These are phyloP conservation scores for Acacia crassicarpa DNA, from an alignment of 306 rosid genomes.

Conservation along the genomic window DNA sequence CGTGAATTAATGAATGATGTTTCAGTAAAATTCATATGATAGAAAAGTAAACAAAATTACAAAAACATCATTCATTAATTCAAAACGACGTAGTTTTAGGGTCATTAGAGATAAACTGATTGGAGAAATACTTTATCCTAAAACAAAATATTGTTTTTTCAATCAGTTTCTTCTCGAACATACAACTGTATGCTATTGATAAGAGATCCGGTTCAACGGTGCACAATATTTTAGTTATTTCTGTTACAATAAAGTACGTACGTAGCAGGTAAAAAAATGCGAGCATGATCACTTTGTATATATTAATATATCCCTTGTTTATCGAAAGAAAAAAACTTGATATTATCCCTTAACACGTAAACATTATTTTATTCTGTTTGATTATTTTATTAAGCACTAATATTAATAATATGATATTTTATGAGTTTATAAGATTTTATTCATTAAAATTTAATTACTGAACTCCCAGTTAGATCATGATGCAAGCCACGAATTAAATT, in stretches of 20 bases:
- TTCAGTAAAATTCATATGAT: too few relatives aligned
- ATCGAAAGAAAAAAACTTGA: too few relatives aligned
- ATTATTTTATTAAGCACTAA: neutral
- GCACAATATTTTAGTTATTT: too few relatives aligned
- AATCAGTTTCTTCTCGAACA: neutral
- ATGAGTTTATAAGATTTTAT: neutral
- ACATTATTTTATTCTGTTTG: neutral
- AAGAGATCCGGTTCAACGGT: neutral
- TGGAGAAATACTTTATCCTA: too few relatives aligned
- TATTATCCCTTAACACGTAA: neutral
- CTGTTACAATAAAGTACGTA: neutral
- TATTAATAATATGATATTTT: neutral
- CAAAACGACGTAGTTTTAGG: too few relatives aligned
- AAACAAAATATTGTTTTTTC: too few relatives aligned
- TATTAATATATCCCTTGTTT: too few relatives aligned
- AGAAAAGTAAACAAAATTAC: too few relatives aligned
- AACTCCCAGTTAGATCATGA: neutral
- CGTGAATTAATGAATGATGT: too few relatives aligned
- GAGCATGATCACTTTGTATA: neutral
- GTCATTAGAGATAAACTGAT: too few relatives aligned
- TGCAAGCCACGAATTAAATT: neutral
- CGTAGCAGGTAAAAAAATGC: neutral
- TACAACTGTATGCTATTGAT: neutral
- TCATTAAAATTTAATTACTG: neutral
- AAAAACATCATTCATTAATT: too few relatives aligned